Conservation (phyloP, 176 grass and related monocot species). For the Microstegium vimineum region DNA sequence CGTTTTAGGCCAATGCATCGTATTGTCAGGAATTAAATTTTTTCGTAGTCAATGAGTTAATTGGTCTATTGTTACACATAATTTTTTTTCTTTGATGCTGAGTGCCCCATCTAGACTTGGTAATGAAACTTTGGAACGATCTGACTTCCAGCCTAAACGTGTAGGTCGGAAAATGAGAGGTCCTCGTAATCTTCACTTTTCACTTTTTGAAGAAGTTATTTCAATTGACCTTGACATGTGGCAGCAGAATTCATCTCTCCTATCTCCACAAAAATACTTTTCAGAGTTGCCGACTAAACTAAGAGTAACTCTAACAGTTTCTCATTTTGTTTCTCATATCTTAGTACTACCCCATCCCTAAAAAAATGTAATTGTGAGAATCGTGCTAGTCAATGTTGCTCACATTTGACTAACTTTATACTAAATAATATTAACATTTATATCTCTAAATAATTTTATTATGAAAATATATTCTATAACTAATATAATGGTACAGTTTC, state of each 20-base stretch:
- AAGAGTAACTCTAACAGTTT: too few species aligned
- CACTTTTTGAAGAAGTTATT: not conserved
- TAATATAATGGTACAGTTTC: too few species aligned
- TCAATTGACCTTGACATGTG: slow-evolving; percentile 26
- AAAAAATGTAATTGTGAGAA: too few species aligned
- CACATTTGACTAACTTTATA: too few species aligned
- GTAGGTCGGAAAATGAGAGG: not conserved
- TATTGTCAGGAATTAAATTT: not conserved
- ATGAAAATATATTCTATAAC: too few species aligned
- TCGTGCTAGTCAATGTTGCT: too few species aligned
- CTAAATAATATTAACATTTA: too few species aligned
- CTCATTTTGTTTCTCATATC: too few species aligned
- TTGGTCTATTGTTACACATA: not conserved
- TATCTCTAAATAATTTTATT: too few species aligned
- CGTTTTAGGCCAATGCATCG: not conserved
- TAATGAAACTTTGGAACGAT: not conserved
- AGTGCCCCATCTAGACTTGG: not conserved
- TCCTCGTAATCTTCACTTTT: not conserved
- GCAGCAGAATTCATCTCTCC: not conserved
- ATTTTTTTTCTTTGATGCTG: too few species aligned
- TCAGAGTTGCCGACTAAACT: too few species aligned
- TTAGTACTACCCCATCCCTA: too few species aligned
- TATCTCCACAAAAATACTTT: not conserved
- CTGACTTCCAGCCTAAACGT: not conserved
- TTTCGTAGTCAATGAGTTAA: not conserved